Evolutionary conservation across 2,329 filamentous ascomycete species (phyloP), one percentile per base, ranked within the genome.

Genomic region (Furcasterigmium furcatum): DNA sequence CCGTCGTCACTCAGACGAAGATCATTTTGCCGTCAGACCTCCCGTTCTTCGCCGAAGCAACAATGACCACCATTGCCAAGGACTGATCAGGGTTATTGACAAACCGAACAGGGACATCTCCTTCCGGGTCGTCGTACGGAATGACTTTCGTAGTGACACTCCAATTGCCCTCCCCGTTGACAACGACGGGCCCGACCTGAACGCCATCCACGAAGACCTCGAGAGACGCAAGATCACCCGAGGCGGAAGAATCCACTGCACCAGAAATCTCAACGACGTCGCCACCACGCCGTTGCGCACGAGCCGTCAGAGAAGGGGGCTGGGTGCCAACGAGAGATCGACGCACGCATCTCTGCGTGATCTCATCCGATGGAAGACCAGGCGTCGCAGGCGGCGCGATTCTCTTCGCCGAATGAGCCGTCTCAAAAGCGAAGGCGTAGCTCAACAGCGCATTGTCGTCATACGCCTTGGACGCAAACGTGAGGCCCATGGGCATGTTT

Each of bases 401-500:
- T 5, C 40, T 39, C 7, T 16, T 38, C 29, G n/a, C 38, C n/a
- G n/a, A n/a, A 13, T 42, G 44, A 7, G 43, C 45, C 41, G 46
- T 41, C 47, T 61, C 59, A 38, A 53, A 61, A 2, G 55, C 55
- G 34, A 55, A 54, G 2, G 50, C 58, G 12, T 48, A 54, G 20
- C 51, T 45, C 5, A 61, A 43, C 16, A 62, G 40, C 6, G 54
- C 46, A 16, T 39, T 49, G 42, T 62, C 60, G 7, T 55, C 42
- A 43, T 59, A 63, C 2, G 58, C 56, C 18, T 38, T 48, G 7
- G 47, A 46, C 8, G 52, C 47, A 34, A 63, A 56, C 5, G 57
- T 62, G 45, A 63, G 39, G 7, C 50, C 51, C 21, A 59, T 49
- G 4, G 60, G 59, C 51, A 63, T 58, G 3, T 49, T 35, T 10